Percentiles rank a stretch among this genome's conserved stretches.
Conservation (phyloP, 1,284 basidiomycete genomes). For the Irpex rosettiformis region DNA sequence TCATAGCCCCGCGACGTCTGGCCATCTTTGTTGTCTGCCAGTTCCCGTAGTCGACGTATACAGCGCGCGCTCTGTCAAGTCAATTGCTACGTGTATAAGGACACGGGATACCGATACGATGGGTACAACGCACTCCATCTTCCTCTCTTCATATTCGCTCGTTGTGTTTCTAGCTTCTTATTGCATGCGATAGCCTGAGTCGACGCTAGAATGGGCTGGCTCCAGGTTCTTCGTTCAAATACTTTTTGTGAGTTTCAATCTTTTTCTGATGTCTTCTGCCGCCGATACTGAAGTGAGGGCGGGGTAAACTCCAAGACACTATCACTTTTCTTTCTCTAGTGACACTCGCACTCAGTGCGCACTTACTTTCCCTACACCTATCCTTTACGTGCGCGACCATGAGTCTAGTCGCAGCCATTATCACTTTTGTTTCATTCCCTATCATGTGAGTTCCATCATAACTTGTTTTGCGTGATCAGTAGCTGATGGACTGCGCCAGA, state of each 20-base stretch:
- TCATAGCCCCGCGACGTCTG: not conserved
- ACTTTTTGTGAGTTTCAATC: slow-evolving; percentile 6
- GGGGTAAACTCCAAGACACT: not conserved
- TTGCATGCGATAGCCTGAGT: not conserved
- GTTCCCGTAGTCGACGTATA: not conserved
- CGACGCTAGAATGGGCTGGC: slow-evolving; percentile 6
- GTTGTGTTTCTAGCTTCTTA: not conserved
- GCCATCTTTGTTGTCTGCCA: not conserved
- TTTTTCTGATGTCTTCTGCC: not conserved
- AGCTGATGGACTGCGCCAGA: not conserved
- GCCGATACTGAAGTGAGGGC: not conserved
- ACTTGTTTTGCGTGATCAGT: not conserved
- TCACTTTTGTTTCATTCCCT: not conserved
- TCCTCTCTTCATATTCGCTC: not conserved
- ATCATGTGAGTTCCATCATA: slow-evolving; percentile 4
- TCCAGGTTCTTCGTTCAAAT: slow-evolving; percentile 7
- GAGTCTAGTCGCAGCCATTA: not conserved
- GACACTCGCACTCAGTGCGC: not conserved
- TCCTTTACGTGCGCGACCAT: not conserved
- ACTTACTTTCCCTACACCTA: not conserved
- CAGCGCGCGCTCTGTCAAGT: slow-evolving; percentile 1
- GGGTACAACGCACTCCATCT: not conserved
- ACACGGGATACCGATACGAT: not conserved
- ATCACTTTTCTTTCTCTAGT: slow-evolving; percentile 5
- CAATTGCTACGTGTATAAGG: not conserved